These are phyloP conservation scores for Aspergillus nomiae DNA, from an alignment of 2,329 filamentous ascomycete species.

Conservation along the genomic window DNA sequence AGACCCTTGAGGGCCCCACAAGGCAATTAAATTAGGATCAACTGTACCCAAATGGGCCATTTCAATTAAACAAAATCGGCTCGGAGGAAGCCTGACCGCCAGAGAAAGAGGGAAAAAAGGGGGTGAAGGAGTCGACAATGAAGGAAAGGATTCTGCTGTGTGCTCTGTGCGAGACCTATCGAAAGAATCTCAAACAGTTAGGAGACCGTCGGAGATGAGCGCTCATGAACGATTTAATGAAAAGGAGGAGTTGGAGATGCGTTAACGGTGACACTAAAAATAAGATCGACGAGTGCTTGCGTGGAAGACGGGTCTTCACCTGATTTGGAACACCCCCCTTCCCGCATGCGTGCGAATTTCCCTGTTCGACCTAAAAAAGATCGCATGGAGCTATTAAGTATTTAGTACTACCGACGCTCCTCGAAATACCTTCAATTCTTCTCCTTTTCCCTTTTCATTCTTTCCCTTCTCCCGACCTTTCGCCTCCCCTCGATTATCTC, in stretches of 20 bases:
- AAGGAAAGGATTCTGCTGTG: background rate
- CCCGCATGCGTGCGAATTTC: conserved; percentile 11
- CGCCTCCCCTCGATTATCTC: background rate
- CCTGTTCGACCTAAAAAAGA: background rate
- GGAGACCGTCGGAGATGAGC: background rate
- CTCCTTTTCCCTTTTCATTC: background rate
- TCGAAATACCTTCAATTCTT: conserved; percentile 4
- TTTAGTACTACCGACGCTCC: background rate
- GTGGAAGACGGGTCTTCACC: conserved; percentile 26
- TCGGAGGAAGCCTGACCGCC: background rate
- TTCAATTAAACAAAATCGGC: background rate
- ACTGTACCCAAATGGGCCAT: background rate
- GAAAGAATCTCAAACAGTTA: background rate
- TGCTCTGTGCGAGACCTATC: background rate
- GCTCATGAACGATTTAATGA: background rate
- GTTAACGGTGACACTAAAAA: conserved; percentile 7
- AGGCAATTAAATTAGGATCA: conserved; percentile 7
- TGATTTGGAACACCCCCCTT: conserved; percentile 14
- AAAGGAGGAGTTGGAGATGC: background rate
- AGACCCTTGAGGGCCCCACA: conserved; percentile 1
- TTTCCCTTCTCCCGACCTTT: background rate
- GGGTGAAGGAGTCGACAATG: background rate
- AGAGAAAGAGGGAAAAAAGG: background rate
- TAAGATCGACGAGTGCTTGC: conserved; percentile 27
- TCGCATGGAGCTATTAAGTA: background rate